These are phyloP conservation scores for Botrytis sinoallii DNA, from an alignment of 2,329 filamentous ascomycete species.

Conservation along the genomic window DNA sequence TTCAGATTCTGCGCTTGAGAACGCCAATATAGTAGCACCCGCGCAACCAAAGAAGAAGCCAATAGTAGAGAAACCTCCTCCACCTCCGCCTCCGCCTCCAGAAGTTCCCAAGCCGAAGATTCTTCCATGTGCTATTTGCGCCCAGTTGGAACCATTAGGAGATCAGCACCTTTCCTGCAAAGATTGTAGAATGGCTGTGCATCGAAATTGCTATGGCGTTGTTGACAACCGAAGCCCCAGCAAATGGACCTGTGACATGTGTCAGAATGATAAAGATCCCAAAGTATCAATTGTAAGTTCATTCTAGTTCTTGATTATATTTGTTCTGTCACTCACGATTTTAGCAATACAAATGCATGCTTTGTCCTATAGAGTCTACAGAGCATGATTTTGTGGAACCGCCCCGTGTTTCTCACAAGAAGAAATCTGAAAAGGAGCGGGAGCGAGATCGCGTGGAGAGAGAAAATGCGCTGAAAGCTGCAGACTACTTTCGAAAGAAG, in stretches of 20 bases:
- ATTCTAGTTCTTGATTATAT: conserved; percentile 22
- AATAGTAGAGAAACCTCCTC: conserved; percentile 55
- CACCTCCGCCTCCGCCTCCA: conserved; percentile 64
- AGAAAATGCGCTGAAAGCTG: conserved; percentile 74
- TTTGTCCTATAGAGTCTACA: conserved; percentile 81
- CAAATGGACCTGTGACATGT: conserved; percentile 97
- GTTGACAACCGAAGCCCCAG: conserved; percentile 59
- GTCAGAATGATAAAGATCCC: conserved; percentile 87
- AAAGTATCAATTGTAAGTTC: conserved; percentile 80
- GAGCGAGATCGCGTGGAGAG: conserved; percentile 85
- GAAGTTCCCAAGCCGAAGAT: conserved; percentile 75
- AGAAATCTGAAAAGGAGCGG: conserved; percentile 88
- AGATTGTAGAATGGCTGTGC: conserved; percentile 88
- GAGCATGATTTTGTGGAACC: conserved; percentile 82
- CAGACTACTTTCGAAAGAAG: conserved; percentile 76
- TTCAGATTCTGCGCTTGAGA: conserved; percentile 47
- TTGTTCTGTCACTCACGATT: conserved; percentile 31
- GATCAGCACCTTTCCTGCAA: conserved; percentile 75
- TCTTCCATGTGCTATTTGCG: conserved; percentile 83
- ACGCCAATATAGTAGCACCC: conserved; percentile 33
- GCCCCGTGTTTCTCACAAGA: conserved; percentile 74
- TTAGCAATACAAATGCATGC: conserved; percentile 83
- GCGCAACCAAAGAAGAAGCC: conserved; percentile 46
- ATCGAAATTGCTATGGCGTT: conserved; percentile 90
- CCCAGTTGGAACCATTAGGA: conserved; percentile 65